phyloP scores from a whole-genome alignment of 2,329 filamentous ascomycete genomes.

The Ophiostoma himal-ulmi region DNA sequence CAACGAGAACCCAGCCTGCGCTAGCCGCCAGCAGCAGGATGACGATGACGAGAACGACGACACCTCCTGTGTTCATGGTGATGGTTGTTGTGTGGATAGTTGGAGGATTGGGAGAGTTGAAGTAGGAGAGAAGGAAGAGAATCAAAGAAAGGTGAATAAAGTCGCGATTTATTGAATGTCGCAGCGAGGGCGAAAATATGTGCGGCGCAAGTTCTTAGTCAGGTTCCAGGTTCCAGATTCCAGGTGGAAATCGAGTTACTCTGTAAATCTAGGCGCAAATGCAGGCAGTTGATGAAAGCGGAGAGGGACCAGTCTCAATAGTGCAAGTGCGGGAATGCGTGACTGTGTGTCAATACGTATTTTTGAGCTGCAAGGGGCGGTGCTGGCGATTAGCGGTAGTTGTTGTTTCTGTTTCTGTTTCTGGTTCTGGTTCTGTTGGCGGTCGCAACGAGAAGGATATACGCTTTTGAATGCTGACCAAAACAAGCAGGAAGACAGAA shows the following conservation, averaged over 20 bases:
- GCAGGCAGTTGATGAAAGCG: neutral
- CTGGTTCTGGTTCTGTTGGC: neutral
- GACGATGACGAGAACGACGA: conserved; percentile 67
- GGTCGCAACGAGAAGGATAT: neutral
- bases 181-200: neutral
- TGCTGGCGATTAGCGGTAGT: neutral
- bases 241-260: neutral
- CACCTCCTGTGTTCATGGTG: conserved; percentile 54
- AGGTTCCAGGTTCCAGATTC: neutral
- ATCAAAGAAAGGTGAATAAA: neutral
- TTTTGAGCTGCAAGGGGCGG: conserved; percentile 6
- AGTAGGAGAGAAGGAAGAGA: neutral
- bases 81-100: conserved; percentile 9
- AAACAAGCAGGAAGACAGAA: neutral
- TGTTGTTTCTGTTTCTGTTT: neutral
- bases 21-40: conserved; percentile 53
- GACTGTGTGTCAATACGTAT: neutral
- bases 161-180: neutral
- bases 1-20: conserved; percentile 63
- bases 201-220: neutral
- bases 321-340: neutral
- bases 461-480: neutral
- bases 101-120: neutral
- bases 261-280: neutral
- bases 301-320: neutral